These are phyloP conservation scores for Xylaria venustula DNA, from an alignment of 495 filamentous ascomycete species.

Conservation along the genomic window DNA sequence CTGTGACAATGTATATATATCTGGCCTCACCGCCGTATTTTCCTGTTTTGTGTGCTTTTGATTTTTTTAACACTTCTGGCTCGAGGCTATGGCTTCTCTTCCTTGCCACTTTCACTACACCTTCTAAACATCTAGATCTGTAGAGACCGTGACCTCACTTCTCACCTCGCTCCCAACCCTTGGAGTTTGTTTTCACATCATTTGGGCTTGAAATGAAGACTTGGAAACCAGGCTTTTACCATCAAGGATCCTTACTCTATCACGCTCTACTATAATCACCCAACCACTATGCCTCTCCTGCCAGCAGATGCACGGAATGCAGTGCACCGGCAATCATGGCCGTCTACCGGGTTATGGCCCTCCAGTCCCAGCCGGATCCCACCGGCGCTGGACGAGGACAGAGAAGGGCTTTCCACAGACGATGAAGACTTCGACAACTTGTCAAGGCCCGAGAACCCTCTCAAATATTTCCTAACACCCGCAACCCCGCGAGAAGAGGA, in stretches of 20 bases:
- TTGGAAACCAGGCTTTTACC: neutral
- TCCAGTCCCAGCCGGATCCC: conserved; percentile 34
- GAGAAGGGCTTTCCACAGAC: conserved; percentile 35
- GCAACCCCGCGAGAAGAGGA: conserved; percentile 33
- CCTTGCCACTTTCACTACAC: conserved; percentile 13
- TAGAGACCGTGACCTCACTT: conserved; percentile 12
- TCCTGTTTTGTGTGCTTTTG: neutral
- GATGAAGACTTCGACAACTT: conserved; percentile 38
- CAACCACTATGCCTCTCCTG: conserved; percentile 24
- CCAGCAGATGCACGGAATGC: conserved; percentile 13
- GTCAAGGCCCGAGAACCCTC: conserved; percentile 42
- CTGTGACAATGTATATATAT: conserved; percentile 23
- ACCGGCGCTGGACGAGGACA: conserved; percentile 36
- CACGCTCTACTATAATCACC: conserved; percentile 4
- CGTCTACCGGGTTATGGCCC: conserved; percentile 25
- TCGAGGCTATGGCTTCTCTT: conserved; percentile 20
- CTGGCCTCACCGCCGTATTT: neutral
- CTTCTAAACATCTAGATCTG: conserved; percentile 16
- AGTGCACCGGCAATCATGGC: conserved; percentile 22
- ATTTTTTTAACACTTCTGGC: conserved; percentile 13
- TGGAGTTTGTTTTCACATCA: too few species aligned
- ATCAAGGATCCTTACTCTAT: conserved; percentile 7
- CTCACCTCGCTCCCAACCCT: too few species aligned
- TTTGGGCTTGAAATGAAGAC: neutral
- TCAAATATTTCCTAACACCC: conserved; percentile 52